Conservation (phyloP, 768 basidiomycete species). For the Leccinum longicurvipes region DNA sequence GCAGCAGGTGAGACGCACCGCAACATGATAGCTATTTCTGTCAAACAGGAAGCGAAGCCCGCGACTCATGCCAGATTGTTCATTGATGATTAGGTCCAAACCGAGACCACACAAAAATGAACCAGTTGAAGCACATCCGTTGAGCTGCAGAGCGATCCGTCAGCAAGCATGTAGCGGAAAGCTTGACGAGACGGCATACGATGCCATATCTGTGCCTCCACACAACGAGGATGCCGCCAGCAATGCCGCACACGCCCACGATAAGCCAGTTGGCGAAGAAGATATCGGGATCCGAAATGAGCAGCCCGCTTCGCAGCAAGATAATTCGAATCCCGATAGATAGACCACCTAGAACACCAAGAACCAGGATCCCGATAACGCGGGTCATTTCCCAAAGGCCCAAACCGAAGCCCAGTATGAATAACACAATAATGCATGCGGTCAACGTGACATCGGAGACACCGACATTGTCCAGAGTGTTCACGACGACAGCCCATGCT, state of each 20-base stretch:
- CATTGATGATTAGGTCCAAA: slow-evolving; percentile 52
- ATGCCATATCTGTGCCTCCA: slow-evolving; percentile 47
- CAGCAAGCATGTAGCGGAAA: neutral
- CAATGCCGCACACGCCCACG: slow-evolving; percentile 41
- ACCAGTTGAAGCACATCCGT: slow-evolving; percentile 55
- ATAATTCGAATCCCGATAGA: slow-evolving; percentile 54
- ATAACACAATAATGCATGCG: slow-evolving; percentile 46
- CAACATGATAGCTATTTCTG: slow-evolving; percentile 53
- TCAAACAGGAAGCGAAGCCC: slow-evolving; percentile 65
- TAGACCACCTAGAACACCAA: slow-evolving; percentile 54
- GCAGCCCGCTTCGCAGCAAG: slow-evolving; percentile 47
- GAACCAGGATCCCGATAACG: slow-evolving; percentile 41
- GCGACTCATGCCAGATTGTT: slow-evolving; percentile 59
- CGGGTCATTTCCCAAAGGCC: slow-evolving; percentile 54
- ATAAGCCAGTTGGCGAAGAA: slow-evolving; percentile 54
- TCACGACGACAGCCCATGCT: slow-evolving; percentile 64
- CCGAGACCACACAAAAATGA: slow-evolving; percentile 58
- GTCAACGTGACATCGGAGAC: slow-evolving; percentile 52
- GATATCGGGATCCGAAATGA: slow-evolving; percentile 35
- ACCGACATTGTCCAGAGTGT: slow-evolving; percentile 46
- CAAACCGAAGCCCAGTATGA: slow-evolving; percentile 47
- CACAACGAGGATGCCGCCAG: slow-evolving; percentile 41
- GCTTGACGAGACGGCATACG: slow-evolving; percentile 34
- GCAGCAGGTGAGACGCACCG: slow-evolving; percentile 37
- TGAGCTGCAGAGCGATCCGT: slow-evolving; percentile 31